These are phyloP conservation scores for Lineolata rhizophorae DNA, from an alignment of 495 filamentous ascomycete species.

Conservation along the genomic window DNA sequence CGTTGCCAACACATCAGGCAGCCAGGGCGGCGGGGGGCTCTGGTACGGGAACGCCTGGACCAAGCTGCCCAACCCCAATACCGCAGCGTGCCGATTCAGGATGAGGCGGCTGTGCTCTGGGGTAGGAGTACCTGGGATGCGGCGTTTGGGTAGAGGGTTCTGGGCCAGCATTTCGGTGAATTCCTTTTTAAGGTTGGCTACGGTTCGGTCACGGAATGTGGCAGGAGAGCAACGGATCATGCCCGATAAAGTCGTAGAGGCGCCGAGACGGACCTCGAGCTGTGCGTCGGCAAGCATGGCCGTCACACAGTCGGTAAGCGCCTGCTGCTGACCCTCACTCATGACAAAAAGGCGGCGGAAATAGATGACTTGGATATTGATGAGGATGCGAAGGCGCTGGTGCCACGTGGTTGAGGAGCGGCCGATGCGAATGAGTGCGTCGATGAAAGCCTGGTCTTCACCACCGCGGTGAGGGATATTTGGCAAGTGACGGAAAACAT, in stretches of 20 bases:
- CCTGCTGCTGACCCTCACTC: conserved; percentile 46
- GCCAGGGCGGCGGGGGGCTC: conserved; percentile 78
- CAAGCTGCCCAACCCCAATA: conserved; percentile 74
- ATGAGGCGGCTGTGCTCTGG: conserved; percentile 66
- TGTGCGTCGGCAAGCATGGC: conserved; percentile 86
- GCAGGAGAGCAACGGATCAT: conserved; percentile 97
- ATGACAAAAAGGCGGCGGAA: conserved; percentile 95
- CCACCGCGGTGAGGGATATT: conserved; percentile 85
- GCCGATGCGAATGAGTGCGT: conserved; percentile 71
- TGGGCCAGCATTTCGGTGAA: conserved; percentile 56
- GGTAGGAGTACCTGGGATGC: conserved; percentile 38
- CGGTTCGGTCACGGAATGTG: conserved; percentile 49
- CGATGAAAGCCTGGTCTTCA: conserved; percentile 65
- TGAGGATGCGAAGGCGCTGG: conserved; percentile 84
- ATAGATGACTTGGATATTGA: conserved; percentile 98
- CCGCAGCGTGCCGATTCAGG: conserved; percentile 69
- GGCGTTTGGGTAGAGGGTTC: conserved; percentile 68
- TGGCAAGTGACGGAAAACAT: conserved; percentile 89
- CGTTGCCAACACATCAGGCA: conserved; percentile 77
- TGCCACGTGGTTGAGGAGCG: conserved; percentile 81
- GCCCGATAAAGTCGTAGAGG: conserved; percentile 73
- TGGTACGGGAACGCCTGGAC: conserved; percentile 95
- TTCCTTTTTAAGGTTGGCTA: conserved; percentile 48
- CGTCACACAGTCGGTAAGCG: conserved; percentile 71
- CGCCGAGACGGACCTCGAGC: conserved; percentile 85